These are phyloP conservation scores for Pichia sp. DNA, from an alignment of 1,139 yeast species.

Conservation along the genomic window DNA sequence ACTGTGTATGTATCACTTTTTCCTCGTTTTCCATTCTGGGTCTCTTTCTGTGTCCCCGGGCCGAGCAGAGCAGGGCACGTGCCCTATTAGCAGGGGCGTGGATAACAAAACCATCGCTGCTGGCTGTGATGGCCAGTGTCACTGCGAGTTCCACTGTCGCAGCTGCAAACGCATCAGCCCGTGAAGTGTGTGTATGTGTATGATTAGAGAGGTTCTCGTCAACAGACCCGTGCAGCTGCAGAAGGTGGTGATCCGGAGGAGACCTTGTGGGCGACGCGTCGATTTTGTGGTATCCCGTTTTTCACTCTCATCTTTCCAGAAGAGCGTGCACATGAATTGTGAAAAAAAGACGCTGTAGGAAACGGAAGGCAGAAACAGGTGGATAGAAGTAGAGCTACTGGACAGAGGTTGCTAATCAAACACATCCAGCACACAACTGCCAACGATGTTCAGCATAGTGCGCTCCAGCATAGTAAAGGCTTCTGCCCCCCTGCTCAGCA, in stretches of 20 bases:
- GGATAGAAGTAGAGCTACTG: neutral
- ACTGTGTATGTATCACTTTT: too few relatives aligned
- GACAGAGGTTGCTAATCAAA: neutral
- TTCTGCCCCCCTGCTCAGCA: neutral
- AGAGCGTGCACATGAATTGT: neutral
- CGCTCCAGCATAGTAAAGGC: slow-evolving; percentile 11
- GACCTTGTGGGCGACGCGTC: neutral
- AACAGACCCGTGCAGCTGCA: too few relatives aligned
- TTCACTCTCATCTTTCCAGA: neutral
- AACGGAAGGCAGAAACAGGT: neutral
- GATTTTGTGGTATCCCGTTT: neutral
- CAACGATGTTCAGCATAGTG: slow-evolving; percentile 5
- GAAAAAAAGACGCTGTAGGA: neutral
- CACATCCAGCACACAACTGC: neutral
- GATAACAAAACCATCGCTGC: too few relatives aligned
- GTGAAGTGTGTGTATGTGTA: too few relatives aligned
- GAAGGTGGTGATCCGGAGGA: too few relatives aligned
- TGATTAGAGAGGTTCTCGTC: too few relatives aligned
- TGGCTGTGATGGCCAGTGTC: too few relatives aligned
- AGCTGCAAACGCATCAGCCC: too few relatives aligned
- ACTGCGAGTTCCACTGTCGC: too few relatives aligned
- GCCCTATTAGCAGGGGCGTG: neutral
- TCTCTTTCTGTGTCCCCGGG: neutral
- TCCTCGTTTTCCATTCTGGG: neutral
- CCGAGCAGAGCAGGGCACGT: neutral